Base-by-base conservation (phyloP, 2,329 filamentous ascomycete species). In the Diplodia scrobiculata region DNA sequence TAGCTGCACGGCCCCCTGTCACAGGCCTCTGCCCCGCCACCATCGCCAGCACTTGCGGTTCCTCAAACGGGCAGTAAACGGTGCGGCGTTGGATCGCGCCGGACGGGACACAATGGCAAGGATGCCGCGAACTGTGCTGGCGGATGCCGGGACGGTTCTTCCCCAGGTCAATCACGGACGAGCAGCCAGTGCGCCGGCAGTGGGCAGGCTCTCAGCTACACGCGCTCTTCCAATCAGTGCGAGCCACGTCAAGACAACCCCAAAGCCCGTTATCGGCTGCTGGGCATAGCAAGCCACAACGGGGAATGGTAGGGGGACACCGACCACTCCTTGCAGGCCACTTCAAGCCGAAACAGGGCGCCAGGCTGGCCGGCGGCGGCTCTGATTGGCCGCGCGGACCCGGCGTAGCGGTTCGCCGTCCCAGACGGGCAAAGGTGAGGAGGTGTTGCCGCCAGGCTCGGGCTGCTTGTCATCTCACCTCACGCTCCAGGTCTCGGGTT, bases 401-500 rank as follows among this genome's bases (percentile, higher is more conserved):
- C 60, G 50, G 9, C 32, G 17, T 9, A 32, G 21, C 17, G 60
- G 47, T 63, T 36, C 47, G 25, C 13, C 34, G 45, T 50, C 53
- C 53, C 52, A 66, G 34, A 59, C 25, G 29, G 63, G 63, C 53
- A 65, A 59, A 50, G 52, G 53, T 58, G 63, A 59, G 53, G 63
- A 58, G 52, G 63, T 58, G 13, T 66, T 55, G 53, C 52, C 51
- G 63, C 59, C 55, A 25, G 55, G 55, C 50, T 51, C 50, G 29
- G 62, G 48, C 63, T 65, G 63, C 63, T 59, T 66, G 63, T 66
- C 63, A 66, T 66, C 63, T 66, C 53, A 66, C 63, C 63, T 63
- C 60, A 53, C 36, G 60, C 60, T 63, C 60, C 13, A 62, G 58
- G 27, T 48, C 41, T 34, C 41, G 41, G 58, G 58, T 48, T 52